Conservation (phyloP, 1,139 yeast genomes). For the Lodderomyces elongisporus region DNA sequence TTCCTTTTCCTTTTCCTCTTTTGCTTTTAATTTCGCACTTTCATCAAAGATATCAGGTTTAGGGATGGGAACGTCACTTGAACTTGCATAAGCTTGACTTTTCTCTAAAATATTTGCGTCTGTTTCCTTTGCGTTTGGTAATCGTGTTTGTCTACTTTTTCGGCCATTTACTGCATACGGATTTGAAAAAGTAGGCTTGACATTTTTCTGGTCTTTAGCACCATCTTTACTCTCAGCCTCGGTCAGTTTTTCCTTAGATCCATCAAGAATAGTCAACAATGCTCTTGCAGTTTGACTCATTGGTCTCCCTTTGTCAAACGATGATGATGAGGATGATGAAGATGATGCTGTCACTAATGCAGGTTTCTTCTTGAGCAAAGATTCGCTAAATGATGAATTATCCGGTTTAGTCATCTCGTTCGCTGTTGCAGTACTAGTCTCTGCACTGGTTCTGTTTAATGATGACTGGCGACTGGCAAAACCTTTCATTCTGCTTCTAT, state of each 20-base stretch:
- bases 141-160: conserved; percentile 1
- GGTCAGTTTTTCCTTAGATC: conserved; percentile 1
- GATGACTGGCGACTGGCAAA: conserved; percentile 18
- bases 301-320: conserved; percentile 14
- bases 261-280: conserved; percentile 57
- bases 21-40: too few relatives aligned
- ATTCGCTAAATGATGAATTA: conserved; percentile 7
- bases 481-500: conserved; percentile 44
- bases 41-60: too few relatives aligned
- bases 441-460: conserved; percentile 6
- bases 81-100: conserved; percentile 33
- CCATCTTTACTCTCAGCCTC: conserved; percentile 4
- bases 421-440: background rate
- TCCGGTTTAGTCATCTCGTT: background rate
- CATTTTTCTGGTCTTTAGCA: conserved; percentile 9
- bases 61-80: too few relatives aligned
- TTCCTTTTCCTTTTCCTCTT: background rate
- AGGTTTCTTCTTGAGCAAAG: conserved; percentile 1
- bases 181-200: conserved; percentile 11
- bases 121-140: too few relatives aligned
- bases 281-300: conserved; percentile 66
- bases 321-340: too few relatives aligned
- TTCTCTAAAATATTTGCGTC: conserved; percentile 36
- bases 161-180: conserved; percentile 11
- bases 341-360: too few relatives aligned